phyloP scores from a whole-genome alignment of 2,329 filamentous ascomycete genomes.

The Claviceps pazoutovae region DNA sequence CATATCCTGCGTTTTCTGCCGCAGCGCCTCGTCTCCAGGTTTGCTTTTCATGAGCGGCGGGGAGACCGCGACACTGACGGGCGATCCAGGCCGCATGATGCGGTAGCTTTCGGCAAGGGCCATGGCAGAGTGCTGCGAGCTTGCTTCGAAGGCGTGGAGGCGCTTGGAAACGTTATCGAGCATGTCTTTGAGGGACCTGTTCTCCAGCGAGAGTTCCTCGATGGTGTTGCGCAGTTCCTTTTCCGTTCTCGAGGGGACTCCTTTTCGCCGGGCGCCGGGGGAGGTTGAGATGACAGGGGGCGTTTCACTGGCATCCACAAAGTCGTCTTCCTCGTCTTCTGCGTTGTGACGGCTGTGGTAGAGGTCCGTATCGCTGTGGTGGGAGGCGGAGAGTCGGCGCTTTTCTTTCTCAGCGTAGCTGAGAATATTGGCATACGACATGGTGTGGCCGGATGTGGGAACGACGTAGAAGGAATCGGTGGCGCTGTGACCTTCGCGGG shows the following conservation, averaged over 20 bases:
- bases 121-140: constrained; percentile 74
- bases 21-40: constrained; percentile 22
- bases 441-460: constrained; percentile 77
- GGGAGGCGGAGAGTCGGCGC: constrained; percentile 40
- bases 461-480: constrained; percentile 88
- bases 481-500: constrained; percentile 49
- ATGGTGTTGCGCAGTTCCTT: constrained; percentile 49
- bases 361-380: constrained; percentile 31
- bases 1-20: constrained; percentile 44
- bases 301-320: constrained; percentile 74
- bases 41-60: constrained; percentile 13
- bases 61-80: constrained; percentile 13
- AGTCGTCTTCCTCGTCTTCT: constrained; percentile 67
- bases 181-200: constrained; percentile 69
- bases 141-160: constrained; percentile 86
- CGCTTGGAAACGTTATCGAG: constrained; percentile 77
- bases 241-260: constrained; percentile 27
- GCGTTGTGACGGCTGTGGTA: constrained; percentile 5
- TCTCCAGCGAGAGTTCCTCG: constrained; percentile 83
- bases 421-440: constrained; percentile 84
- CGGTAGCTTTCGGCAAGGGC: constrained; percentile 73
- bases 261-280: constrained; percentile 26
- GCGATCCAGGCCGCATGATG: constrained; percentile 44
- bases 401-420: constrained; percentile 55
- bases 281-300: constrained; percentile 26